Evolutionary conservation across 306 rosid species (phyloP).

Genomic region (Spatholobus suberectus): DNA sequence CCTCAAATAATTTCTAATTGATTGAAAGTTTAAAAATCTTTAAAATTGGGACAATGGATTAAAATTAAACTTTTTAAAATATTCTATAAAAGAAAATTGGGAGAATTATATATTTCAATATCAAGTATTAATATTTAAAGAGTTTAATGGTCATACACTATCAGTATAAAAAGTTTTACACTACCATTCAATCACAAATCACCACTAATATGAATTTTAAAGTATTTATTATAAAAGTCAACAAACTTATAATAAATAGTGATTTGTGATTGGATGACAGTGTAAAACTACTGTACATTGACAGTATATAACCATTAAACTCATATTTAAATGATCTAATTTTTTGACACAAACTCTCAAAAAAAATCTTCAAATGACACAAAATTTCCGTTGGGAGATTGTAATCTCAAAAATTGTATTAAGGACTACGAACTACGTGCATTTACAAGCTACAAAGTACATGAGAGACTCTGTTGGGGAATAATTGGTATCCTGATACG

Average conservation of each 20-base stretch:
- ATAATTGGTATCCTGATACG: not conserved
- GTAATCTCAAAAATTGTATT: not conserved
- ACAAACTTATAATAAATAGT: too few relatives aligned
- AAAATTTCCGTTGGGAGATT: not conserved
- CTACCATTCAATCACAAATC: too few relatives aligned
- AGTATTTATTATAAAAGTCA: too few relatives aligned
- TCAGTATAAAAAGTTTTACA: too few relatives aligned
- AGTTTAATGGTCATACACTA: too few relatives aligned
- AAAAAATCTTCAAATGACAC: not conserved
- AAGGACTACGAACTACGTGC: not conserved
- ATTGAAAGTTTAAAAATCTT: not conserved
- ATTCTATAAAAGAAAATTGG: not conserved
- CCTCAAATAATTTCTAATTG: not conserved
- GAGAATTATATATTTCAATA: not conserved
- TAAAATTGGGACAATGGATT: not conserved
- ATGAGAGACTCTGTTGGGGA: not conserved
- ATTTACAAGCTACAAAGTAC: not conserved
- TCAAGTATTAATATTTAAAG: not conserved
- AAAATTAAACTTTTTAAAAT: not conserved
- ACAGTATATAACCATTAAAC: too few relatives aligned
- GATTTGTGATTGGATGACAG: too few relatives aligned
- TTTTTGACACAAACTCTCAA: not conserved
- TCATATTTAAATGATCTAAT: not conserved
- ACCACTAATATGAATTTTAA: too few relatives aligned
- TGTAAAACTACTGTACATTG: too few relatives aligned